Evolutionary conservation across 164 flowering plant species (phyloP), one percentile per base, ranked within the genome.

Genomic region (Dillenia suffruticosa): DNA sequence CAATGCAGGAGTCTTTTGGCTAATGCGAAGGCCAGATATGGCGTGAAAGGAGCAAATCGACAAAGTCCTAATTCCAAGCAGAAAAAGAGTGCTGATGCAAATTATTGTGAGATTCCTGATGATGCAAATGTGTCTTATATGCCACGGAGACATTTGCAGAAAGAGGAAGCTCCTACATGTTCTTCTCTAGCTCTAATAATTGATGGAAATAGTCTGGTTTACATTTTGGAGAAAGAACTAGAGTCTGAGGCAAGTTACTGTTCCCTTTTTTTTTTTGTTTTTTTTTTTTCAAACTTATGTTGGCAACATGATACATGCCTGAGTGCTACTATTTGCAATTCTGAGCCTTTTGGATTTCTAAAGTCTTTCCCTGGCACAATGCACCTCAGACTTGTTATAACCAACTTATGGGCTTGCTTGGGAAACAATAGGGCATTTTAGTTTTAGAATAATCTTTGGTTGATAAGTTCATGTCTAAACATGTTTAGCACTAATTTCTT

Each of bases 151-250:
- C 51, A 12, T 51, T 68, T 49, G 9, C 70, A 65, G 44, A 73
- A 70, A 77, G 81, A 73, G 53, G 82, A 68, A 59, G 72, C 51
- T 32, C n/a, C 40, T 53, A 49, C 32, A 12, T 66, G 59, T 70
- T 59, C 72, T 1, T 75, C 87, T 14, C 60, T 83, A 12, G 97
- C 97, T 13, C 94, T 92, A 56, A 77, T 92, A 56, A 87, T 92
- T 76, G 97, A 92, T 72, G 97, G 97, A 48, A 92, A 82, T 67
- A 92, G 96, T 70, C 79, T 92, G 64, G 97, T 92, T 14, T 86
- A 92, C 79, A 87, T 92, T 57, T 75, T 89, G 72, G 97, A 87
- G 74, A 89, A 86, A 65, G 96, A 89, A 70, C 74, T 89, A 68
- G 92, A 92, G 70, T 72, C 81, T 58, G 92, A 89, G 79, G 97